Conservation (phyloP, 2,329 filamentous ascomycete species). For the Capronia coronata region DNA sequence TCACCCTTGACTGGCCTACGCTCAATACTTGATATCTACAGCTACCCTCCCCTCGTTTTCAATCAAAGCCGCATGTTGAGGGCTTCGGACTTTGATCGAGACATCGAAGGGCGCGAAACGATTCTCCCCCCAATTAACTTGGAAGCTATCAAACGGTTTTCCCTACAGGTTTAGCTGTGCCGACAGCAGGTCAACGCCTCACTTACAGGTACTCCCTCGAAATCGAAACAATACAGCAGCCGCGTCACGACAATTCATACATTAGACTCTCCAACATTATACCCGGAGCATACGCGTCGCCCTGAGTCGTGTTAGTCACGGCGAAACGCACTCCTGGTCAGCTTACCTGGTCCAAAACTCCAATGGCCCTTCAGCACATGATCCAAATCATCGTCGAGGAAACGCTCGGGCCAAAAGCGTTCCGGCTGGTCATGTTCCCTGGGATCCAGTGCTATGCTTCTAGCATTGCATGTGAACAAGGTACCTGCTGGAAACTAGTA, state of each 20-base stretch:
- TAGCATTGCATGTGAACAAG: constrained; percentile 42
- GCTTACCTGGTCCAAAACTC: constrained; percentile 23
- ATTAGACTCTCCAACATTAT: constrained; percentile 22
- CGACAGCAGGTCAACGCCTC: neutral
- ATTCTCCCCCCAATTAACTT: constrained; percentile 18
- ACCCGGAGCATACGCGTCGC: constrained; percentile 20
- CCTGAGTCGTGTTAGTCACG: constrained; percentile 5
- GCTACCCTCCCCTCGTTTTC: constrained; percentile 18
- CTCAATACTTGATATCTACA: constrained; percentile 16
- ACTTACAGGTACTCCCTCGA: constrained; percentile 18
- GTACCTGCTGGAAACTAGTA: constrained; percentile 47
- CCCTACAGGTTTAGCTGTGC: constrained; percentile 2
- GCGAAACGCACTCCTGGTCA: too few species aligned
- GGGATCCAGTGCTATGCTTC: constrained; percentile 41
- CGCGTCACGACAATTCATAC: constrained; percentile 20
- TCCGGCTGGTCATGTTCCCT: constrained; percentile 23
- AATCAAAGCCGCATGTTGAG: constrained; percentile 26
- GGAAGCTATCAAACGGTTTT: constrained; percentile 15
- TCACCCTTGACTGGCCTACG: too few species aligned
- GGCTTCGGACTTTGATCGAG: constrained; percentile 26
- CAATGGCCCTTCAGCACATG: constrained; percentile 31
- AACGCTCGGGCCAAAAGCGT: constrained; percentile 26
- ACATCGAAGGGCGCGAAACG: constrained; percentile 31
- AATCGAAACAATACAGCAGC: constrained; percentile 24
- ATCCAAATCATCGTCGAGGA: constrained; percentile 25